Base-by-base conservation (phyloP, 1,284 basidiomycete genomes). In the Rhodotorula glutinis region DNA sequence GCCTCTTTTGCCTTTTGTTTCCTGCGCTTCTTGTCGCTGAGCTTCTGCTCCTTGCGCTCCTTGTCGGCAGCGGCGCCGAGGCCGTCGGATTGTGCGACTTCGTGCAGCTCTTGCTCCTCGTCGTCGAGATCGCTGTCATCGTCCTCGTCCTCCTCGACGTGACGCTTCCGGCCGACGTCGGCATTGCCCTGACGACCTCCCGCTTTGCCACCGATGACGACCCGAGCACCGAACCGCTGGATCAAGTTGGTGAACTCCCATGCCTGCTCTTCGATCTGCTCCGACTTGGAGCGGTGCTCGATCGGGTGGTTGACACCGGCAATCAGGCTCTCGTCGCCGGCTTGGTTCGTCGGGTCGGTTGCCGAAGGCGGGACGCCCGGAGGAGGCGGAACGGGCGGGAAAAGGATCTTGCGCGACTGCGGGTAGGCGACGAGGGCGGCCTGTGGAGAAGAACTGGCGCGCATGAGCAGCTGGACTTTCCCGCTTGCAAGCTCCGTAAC, bases 341-440 rank as follows among this genome's bases (percentile, higher is more conserved):
- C 75, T 59, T 76, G 70, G 67, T 81, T 80, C 25, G 74, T 78
- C 10, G 80, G 80, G 65, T 80, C 80, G 7, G 80, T 80, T 4
- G 79, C 79, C 21, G 79, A 80, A 14, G 77, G 77, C 16, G 79
- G 78, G 10, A 75, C 75, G 57, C 79, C 79, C 1, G 76, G 74
- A 25, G 78, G 75, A n/a, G 79, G 79, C 4, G 76, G 63, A 13
- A 77, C 29, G 14, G 59, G 66, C 49, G 68, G 85, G 78, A 86
- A 86, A 41, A 85, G 78, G 41, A 78, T 69, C 21, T 75, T 65
- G 54, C 84, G 78, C 2, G 81, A 79, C 11, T 77, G 76, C 0
- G 83, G 83, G 67, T 81, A 81, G 65, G 82, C 76, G 53, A 83
- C 78, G 51, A 86, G 76, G 8, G 81, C 75, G 25, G 81, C 75